Evolutionary conservation across 495 filamentous ascomycete species (phyloP).

Genomic region (Lophiotrema nucula): DNA sequence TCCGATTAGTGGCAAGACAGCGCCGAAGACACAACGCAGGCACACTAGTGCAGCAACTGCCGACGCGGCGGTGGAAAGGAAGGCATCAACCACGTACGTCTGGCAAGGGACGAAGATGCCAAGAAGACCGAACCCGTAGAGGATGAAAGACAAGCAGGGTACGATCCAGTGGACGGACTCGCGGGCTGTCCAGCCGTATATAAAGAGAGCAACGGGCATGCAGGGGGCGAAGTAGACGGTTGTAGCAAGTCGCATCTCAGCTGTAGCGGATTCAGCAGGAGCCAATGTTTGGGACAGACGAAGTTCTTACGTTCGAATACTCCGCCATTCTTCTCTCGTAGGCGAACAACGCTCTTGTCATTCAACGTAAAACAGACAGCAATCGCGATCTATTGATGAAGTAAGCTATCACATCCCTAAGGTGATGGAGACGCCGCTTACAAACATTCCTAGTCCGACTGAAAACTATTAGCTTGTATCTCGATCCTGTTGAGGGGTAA

Average conservation of each 20-base stretch:
- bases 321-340: conserved; percentile 24
- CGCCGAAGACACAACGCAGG: conserved; percentile 51
- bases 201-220: conserved; percentile 27
- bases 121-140: conserved; percentile 57
- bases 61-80: conserved; percentile 34
- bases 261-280: not conserved
- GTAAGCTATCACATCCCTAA: not conserved
- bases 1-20: conserved; percentile 51
- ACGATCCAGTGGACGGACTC: conserved; percentile 35
- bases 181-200: conserved; percentile 29
- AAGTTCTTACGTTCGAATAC: conserved; percentile 22
- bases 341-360: conserved; percentile 19
- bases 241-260: conserved; percentile 28
- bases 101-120: conserved; percentile 32
- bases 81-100: conserved; percentile 44
- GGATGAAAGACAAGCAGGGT: conserved; percentile 55
- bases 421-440: not conserved
- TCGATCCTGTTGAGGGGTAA: not conserved
- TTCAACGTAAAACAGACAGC: conserved; percentile 17
- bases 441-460: conserved; percentile 28
- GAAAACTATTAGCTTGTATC: not conserved
- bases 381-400: conserved; percentile 6
- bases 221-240: conserved; percentile 20
- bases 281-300: too few species aligned
- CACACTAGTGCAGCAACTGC: conserved; percentile 50